Evolutionary conservation across 2,329 filamentous ascomycete genomes (phyloP).

Genomic region (Venturia nashicola): DNA sequence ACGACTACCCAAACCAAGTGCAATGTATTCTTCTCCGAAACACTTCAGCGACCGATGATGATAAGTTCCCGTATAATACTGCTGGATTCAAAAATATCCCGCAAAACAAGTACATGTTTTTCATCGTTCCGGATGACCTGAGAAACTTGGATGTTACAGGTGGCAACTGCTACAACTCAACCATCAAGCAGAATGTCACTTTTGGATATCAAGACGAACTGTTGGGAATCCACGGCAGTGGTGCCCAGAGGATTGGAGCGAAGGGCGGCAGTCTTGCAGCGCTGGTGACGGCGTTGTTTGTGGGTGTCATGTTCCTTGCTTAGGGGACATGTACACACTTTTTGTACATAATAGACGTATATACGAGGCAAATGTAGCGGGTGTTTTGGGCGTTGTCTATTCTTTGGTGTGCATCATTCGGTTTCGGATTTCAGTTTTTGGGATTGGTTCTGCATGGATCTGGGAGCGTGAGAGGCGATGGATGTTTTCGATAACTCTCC

Average conservation of each 20-base stretch:
- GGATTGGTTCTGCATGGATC: neutral
- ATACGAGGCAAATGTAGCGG: neutral
- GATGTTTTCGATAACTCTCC: neutral
- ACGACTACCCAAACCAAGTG: constrained; percentile 56
- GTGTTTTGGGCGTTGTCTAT: neutral
- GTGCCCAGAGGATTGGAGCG: neutral
- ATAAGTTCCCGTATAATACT: constrained; percentile 67
- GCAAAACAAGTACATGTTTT: constrained; percentile 66
- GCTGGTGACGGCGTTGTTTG: neutral
- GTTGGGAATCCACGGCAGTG: constrained; percentile 10
- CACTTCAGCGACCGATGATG: constrained; percentile 56
- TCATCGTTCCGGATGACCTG: constrained; percentile 58
- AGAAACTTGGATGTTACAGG: constrained; percentile 51
- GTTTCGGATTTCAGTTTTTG: neutral
- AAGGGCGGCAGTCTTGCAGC: neutral
- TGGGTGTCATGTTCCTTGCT: constrained; percentile 2
- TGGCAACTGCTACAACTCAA: constrained; percentile 55
- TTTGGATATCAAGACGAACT: constrained; percentile 34
- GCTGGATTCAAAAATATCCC: constrained; percentile 55
- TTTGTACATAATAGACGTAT: neutral
- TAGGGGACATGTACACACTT: neutral
- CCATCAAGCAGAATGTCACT: constrained; percentile 57
- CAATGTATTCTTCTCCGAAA: constrained; percentile 70
- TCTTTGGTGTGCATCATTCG: neutral
- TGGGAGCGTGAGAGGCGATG: neutral